phyloP scores from a whole-genome alignment of 208 protist species.

The Trichomonas vaginalis region DNA sequence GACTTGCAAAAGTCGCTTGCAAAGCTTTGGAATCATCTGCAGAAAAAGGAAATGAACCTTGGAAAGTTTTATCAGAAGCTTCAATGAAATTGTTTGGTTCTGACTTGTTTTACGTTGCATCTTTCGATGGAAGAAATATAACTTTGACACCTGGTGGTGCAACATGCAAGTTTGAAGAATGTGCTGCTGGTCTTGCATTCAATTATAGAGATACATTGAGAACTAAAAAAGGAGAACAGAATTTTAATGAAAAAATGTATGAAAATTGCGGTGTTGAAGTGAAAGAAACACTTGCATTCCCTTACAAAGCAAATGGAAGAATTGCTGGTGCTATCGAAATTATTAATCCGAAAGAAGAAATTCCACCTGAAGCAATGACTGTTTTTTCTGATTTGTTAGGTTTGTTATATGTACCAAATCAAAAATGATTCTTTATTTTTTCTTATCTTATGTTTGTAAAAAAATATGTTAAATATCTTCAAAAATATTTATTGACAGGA shows the following conservation, averaged over 20 bases:
- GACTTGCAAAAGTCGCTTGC: neutral
- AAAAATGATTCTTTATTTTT: neutral
- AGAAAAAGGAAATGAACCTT: neutral
- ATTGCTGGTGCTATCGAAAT: neutral
- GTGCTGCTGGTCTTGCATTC: neutral
- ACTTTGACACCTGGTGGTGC: neutral
- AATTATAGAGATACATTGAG: neutral
- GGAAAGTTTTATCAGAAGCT: neutral
- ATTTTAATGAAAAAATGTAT: neutral
- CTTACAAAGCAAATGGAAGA: neutral
- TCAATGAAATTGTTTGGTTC: neutral
- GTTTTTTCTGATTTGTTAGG: neutral
- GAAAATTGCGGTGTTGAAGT: neutral
- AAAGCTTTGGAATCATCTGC: neutral
- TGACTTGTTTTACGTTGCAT: neutral
- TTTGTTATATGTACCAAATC: neutral
- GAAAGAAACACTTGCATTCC: neutral
- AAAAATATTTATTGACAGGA: too few species aligned
- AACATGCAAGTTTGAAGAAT: conserved; percentile 11
- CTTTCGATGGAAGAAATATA: neutral
- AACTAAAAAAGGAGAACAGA: neutral
- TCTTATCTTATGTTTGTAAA: too few species aligned
- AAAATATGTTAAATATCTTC: too few species aligned
- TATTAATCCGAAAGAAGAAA: neutral
- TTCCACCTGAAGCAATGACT: neutral